Evolutionary conservation across 208 protist genomes (phyloP).

Genomic region (Leishmania martiniquensis): DNA sequence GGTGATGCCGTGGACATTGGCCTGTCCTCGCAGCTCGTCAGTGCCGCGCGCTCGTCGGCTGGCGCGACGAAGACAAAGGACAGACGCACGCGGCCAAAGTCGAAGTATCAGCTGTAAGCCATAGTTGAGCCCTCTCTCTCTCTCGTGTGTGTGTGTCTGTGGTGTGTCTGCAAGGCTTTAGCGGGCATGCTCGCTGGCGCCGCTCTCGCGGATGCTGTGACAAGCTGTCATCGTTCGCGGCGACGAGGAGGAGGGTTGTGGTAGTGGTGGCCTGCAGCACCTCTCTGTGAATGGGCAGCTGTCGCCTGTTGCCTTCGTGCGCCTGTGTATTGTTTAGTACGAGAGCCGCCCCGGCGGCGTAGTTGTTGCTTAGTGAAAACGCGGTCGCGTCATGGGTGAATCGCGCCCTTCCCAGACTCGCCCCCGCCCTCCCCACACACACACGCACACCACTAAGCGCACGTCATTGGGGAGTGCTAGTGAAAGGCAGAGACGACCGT

Average conservation of each 20-base stretch:
- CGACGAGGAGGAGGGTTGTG: too few relatives aligned
- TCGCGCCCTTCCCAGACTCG: background rate
- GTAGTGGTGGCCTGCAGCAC: too few relatives aligned
- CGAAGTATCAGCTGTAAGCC: slow-evolving; percentile 89
- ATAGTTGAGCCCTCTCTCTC: background rate
- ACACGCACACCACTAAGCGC: too few relatives aligned
- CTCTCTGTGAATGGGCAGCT: background rate
- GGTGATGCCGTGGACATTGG: slow-evolving; percentile 73
- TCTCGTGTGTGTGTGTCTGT: background rate
- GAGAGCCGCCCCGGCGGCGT: background rate
- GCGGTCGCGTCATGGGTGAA: background rate
- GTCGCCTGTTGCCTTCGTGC: background rate
- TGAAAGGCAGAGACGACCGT: too few relatives aligned
- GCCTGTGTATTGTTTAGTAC: background rate
- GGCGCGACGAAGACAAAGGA: slow-evolving; percentile 60
- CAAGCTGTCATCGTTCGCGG: background rate
- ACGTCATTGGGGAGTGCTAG: too few relatives aligned
- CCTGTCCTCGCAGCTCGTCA: slow-evolving; percentile 75
- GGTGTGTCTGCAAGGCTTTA: slow-evolving; percentile 3
- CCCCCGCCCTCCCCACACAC: too few relatives aligned
- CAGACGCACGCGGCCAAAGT: slow-evolving; percentile 75
- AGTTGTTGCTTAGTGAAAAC: background rate
- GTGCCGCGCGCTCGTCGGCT: slow-evolving; percentile 38
- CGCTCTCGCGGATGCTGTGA: background rate
- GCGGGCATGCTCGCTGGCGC: background rate